Percentiles rank a stretch among this genome's conserved stretches.
Evolutionary conservation across 2,329 filamentous ascomycete species (phyloP).

Genomic region (Trichoderma endophyticum): DNA sequence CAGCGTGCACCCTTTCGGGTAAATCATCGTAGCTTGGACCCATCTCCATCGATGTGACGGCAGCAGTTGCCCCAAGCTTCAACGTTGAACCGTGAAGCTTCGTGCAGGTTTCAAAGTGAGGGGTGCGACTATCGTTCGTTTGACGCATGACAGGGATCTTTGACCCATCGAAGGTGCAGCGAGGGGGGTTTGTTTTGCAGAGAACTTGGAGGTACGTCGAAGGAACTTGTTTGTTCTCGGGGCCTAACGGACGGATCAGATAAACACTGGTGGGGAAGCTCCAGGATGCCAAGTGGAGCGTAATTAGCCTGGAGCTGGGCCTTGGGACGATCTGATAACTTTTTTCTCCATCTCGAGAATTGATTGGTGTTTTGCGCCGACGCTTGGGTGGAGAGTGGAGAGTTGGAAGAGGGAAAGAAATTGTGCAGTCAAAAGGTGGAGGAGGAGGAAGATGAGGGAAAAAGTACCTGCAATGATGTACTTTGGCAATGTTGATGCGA

Average conservation of each 20-base stretch:
- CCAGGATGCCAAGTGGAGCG: not conserved
- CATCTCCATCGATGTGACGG: not conserved
- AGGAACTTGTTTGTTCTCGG: not conserved
- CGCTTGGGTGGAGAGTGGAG: not conserved
- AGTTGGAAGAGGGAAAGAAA: not conserved
- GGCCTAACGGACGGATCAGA: conserved; percentile 9
- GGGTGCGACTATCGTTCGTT: not conserved
- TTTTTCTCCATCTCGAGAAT: not conserved
- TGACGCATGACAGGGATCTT: not conserved
- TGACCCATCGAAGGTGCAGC: not conserved
- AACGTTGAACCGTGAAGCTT: not conserved
- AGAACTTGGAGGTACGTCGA: not conserved
- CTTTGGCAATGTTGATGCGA: not conserved
- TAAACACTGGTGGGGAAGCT: conserved; percentile 2
- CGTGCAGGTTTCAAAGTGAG: not conserved
- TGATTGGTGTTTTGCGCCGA: conserved; percentile 2
- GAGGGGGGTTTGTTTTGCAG: not conserved
- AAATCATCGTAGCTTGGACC: not conserved
- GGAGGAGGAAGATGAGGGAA: not conserved
- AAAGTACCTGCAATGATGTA: not conserved
- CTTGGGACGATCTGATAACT: conserved; percentile 15
- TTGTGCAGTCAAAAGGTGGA: not conserved
- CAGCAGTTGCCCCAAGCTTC: not conserved
- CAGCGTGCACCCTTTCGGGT: not conserved
- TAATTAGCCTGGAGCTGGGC: not conserved